These are phyloP conservation scores for Colletotrichum sp. DNA, from an alignment of 2,329 filamentous ascomycete genomes.

Conservation along the genomic window DNA sequence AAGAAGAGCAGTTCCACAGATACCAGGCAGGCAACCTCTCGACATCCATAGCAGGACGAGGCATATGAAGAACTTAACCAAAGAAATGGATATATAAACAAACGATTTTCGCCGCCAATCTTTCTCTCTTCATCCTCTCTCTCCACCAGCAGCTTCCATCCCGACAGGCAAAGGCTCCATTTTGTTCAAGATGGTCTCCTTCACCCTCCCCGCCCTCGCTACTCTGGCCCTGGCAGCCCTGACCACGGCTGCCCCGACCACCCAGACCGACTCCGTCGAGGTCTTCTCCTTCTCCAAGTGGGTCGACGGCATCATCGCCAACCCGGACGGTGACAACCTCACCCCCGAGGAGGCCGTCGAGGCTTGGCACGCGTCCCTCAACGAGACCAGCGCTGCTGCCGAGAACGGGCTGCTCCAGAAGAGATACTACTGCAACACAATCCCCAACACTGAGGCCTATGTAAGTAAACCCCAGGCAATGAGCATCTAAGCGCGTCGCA, in stretches of 20 bases:
- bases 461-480: neutral
- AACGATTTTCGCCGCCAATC: fast-evolving
- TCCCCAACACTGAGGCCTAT: neutral
- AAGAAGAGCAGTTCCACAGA: neutral
- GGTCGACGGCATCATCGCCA: conserved; percentile 16
- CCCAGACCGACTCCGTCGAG: neutral
- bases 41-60: fast-evolving
- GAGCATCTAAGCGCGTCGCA: no score
- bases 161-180: fast-evolving
- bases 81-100: neutral
- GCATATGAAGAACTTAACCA: fast-evolving
- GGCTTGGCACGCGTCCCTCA: neutral
- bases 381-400: neutral
- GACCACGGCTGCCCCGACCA: neutral
- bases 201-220: neutral
- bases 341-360: conserved; percentile 6
- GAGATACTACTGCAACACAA: neutral
- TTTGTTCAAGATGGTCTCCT: neutral
- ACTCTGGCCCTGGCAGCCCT: neutral
- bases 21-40: neutral
- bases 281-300: conserved; percentile 15
- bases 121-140: neutral
- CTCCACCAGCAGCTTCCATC: neutral
- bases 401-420: neutral
- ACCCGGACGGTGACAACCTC: conserved; percentile 13